Conservation (phyloP, 495 filamentous ascomycete species). For the Annulohypoxylon moriforme region DNA sequence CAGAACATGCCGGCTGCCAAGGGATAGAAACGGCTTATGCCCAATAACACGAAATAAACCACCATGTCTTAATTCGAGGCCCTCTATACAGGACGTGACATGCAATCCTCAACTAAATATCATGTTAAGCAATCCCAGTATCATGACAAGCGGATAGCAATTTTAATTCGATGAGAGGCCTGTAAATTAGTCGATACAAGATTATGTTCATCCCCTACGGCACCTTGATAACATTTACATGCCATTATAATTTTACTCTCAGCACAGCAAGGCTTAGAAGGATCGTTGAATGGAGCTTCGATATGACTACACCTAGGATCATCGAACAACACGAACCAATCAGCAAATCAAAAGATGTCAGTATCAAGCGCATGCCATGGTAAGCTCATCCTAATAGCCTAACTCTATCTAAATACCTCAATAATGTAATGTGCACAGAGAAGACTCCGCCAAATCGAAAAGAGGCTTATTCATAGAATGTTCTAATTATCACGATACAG, state of each 20-base stretch:
- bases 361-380: neutral
- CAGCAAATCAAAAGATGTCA: neutral
- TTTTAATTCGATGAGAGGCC: too few relatives aligned
- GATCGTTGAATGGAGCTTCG: neutral
- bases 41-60: slow-evolving; percentile 7
- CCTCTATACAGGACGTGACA: neutral
- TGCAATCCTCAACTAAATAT: neutral
- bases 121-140: neutral
- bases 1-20: neutral
- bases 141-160: too few relatives aligned
- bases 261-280: neutral
- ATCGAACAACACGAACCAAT: neutral
- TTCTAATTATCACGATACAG: neutral
- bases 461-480: neutral
- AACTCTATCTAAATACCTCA: neutral
- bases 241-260: too few relatives aligned
- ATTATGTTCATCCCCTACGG: too few relatives aligned
- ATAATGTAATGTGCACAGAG: neutral
- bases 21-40: neutral
- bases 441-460: neutral
- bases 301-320: neutral
- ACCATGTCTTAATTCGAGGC: neutral
- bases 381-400: neutral
- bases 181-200: too few relatives aligned
- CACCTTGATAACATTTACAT: neutral